A percentile compares a stretch with the other conserved stretches of the same genome.
phyloP scores from a whole-genome alignment of 345 rosid genomes.

The Salix dunnii region DNA sequence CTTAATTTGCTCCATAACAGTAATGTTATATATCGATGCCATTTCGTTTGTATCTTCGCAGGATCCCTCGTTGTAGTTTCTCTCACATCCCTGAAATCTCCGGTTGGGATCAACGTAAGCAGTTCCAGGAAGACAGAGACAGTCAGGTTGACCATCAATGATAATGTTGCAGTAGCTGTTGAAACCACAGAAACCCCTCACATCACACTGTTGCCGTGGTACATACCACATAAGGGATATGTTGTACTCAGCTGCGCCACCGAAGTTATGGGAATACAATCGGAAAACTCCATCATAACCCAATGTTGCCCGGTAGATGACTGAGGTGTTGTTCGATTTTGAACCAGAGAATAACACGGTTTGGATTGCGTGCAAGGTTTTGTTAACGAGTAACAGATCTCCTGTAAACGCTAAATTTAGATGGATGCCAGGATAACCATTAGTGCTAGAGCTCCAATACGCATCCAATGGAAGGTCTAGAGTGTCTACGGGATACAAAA shows the following conservation, averaged over 20 bases:
- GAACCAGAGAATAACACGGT: background rate
- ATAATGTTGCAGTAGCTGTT: slow-evolving; percentile 20
- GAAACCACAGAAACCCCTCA: slow-evolving; percentile 2
- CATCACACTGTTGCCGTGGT: background rate
- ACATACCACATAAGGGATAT: background rate
- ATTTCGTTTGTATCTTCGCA: background rate
- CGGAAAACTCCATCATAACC: slow-evolving; percentile 3
- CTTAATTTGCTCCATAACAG: rapidly evolving
- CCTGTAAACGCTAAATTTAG: background rate
- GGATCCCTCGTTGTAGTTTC: background rate
- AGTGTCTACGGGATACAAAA: background rate
- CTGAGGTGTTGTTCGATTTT: background rate
- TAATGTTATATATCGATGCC: background rate
- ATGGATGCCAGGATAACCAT: background rate
- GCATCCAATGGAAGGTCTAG: background rate
- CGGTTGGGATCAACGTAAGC: slow-evolving; percentile 1
- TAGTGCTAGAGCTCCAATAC: background rate
- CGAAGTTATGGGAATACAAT: slow-evolving; percentile 1
- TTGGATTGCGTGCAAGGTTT: no score
- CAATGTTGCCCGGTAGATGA: slow-evolving; percentile 10
- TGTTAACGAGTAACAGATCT: background rate
- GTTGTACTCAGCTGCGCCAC: background rate
- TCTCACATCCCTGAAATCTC: background rate
- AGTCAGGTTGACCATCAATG: background rate
- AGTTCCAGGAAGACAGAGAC: slow-evolving; percentile 14